Conservation (phyloP, 352 stramenopile species). For the Globisporangium orthogonon region DNA sequence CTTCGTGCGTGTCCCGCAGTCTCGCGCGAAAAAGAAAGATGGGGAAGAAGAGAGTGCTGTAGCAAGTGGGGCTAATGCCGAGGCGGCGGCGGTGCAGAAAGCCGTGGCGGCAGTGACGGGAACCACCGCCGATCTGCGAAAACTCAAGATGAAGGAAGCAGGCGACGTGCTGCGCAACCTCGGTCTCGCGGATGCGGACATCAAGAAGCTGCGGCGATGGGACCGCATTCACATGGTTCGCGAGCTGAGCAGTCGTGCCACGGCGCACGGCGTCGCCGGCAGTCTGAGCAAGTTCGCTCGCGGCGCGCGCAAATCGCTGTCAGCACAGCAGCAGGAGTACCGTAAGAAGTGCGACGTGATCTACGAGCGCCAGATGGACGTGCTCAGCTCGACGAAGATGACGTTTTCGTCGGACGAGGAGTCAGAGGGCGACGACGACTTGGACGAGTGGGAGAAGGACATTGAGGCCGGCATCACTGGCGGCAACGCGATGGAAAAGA, state of each 20-base stretch:
- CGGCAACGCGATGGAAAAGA: constrained; percentile 42
- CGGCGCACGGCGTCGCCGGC: constrained; percentile 59
- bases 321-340: constrained; percentile 80
- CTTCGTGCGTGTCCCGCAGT: constrained; percentile 74
- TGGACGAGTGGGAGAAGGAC: constrained; percentile 69
- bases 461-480: constrained; percentile 72
- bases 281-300: constrained; percentile 78
- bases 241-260: constrained; percentile 69
- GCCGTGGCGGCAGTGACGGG: constrained; percentile 72
- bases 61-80: constrained; percentile 18
- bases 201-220: constrained; percentile 78
- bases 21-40: constrained; percentile 78
- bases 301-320: constrained; percentile 72
- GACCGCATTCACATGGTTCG: constrained; percentile 80
- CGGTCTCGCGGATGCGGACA: constrained; percentile 69
- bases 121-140: constrained; percentile 79
- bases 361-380: constrained; percentile 81
- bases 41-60: constrained; percentile 30
- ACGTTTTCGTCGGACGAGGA: constrained; percentile 77
- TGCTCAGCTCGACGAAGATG: constrained; percentile 48
- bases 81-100: constrained; percentile 67
- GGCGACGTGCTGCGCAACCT: constrained; percentile 76
- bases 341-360: constrained; percentile 81
- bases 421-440: constrained; percentile 58
- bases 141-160: constrained; percentile 84